phyloP scores from a whole-genome alignment of 345 rosid genomes.

The Lepidium aucheri region DNA sequence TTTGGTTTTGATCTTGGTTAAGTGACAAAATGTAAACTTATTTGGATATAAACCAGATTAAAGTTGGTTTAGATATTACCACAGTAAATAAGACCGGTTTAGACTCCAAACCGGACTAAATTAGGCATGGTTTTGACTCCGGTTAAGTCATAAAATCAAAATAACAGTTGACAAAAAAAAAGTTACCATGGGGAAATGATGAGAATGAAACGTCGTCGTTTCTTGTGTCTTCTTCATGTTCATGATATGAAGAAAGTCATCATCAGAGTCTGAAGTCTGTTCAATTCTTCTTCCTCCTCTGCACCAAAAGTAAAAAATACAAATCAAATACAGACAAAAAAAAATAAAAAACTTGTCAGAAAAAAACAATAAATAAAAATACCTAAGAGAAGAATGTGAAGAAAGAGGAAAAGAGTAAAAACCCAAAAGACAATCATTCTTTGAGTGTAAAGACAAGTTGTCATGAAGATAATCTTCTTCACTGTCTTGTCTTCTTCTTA shows the following conservation, averaged over 20 bases:
- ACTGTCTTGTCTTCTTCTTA: constrained; percentile 33
- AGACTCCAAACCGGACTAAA: not conserved
- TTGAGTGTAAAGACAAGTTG: constrained; percentile 24
- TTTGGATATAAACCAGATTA: not conserved
- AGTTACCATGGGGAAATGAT: constrained; percentile 37
- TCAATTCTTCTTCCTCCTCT: constrained; percentile 13
- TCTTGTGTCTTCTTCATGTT: constrained; percentile 22
- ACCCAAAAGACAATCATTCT: constrained; percentile 34
- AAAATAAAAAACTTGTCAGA: constrained; percentile 18
- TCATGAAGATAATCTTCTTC: constrained; percentile 26
- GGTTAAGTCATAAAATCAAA: not conserved
- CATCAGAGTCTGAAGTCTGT: constrained; percentile 27
- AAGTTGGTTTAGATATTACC: not conserved
- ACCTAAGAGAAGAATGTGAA: constrained; percentile 29
- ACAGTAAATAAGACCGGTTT: not conserved
- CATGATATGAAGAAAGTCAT: constrained; percentile 32
- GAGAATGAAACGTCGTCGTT: constrained; percentile 31
- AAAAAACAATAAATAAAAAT: constrained; percentile 1
- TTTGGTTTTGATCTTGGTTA: not conserved
- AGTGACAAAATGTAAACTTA: too few species aligned
- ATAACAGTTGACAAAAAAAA: not conserved
- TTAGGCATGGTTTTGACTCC: not conserved
- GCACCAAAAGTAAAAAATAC: constrained; percentile 13
- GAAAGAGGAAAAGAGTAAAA: constrained; percentile 25
- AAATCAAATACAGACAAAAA: constrained; percentile 17